These are phyloP conservation scores for Globisporangium lucens DNA, from an alignment of 352 stramenopile species.

Conservation along the genomic window DNA sequence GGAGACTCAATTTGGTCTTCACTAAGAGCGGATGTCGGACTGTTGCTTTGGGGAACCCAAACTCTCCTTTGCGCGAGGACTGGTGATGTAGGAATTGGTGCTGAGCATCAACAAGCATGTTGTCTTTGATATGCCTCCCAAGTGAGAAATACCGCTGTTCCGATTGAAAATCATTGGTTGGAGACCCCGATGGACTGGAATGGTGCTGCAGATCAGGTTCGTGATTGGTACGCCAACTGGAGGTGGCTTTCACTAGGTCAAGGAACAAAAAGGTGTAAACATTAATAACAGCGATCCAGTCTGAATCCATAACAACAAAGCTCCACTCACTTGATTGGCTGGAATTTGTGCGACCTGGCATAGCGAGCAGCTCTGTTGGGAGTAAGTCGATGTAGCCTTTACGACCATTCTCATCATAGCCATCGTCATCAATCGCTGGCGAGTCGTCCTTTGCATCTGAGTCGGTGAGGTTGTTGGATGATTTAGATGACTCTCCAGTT, in stretches of 20 bases:
- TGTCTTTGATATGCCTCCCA: not conserved
- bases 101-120: not conserved
- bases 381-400: not conserved
- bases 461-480: not conserved
- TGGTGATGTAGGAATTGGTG: not conserved
- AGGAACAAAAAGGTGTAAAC: not conserved
- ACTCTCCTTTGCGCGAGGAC: not conserved
- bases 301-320: not conserved
- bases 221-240: slow-evolving; percentile 4
- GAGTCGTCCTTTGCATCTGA: not conserved
- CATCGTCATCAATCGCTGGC: not conserved
- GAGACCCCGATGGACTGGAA: slow-evolving; percentile 10
- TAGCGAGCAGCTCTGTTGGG: not conserved
- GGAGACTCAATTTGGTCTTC: not conserved
- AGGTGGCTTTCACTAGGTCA: slow-evolving; percentile 2
- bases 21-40: not conserved
- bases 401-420: not conserved
- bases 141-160: not conserved
- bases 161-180: not conserved
- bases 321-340: slow-evolving; percentile 14
- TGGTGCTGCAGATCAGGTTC: not conserved
- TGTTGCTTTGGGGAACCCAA: not conserved
- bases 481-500: not conserved
- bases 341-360: slow-evolving; percentile 6
- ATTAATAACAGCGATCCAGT: not conserved